Evolutionary conservation across 495 filamentous ascomycete genomes (phyloP).

Genomic region (Hamigera avellanea): DNA sequence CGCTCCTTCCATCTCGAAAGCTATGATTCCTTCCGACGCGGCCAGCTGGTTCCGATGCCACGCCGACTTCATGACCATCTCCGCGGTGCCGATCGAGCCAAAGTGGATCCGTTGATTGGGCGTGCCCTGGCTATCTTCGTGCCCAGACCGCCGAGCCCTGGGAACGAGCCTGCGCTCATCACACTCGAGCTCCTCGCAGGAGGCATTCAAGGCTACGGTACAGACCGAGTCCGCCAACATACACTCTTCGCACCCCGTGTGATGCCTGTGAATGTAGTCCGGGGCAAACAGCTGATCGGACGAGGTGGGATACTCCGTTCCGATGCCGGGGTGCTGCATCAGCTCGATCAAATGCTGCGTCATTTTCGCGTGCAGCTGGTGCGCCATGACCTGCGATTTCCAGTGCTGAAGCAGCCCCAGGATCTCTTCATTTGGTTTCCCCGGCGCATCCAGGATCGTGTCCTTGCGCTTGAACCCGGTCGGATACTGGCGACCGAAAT

Average conservation of each 20-base stretch:
- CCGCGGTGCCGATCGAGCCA: constrained; percentile 15
- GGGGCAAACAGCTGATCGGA: no score
- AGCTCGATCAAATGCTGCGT: background rate
- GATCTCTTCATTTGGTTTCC: constrained; percentile 17
- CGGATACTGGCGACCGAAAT: constrained; percentile 19
- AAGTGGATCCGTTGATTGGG: constrained; percentile 9
- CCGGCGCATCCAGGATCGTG: constrained; percentile 10
- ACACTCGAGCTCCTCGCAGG: constrained; percentile 3
- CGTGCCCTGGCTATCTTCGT: no score
- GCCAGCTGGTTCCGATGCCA: constrained; percentile 14
- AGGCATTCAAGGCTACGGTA: constrained; percentile 2
- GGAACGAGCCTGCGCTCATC: constrained; percentile 1
- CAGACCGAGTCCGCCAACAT: constrained; percentile 2
- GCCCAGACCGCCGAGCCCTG: constrained; percentile 1
- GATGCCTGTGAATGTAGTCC: no score
- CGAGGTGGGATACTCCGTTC: no score
- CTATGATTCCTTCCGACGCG: constrained; percentile 13
- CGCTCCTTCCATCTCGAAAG: constrained; percentile 34
- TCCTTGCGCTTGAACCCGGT: constrained; percentile 11
- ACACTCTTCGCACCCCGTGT: no score
- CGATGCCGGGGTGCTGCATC: background rate
- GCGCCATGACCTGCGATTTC: background rate
- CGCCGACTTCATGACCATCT: constrained; percentile 20
- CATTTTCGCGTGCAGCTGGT: background rate
- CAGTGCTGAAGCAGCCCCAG: constrained; percentile 9